These are phyloP conservation scores for Yarrowia hollandica DNA, from an alignment of 805 yeast genomes.

Conservation along the genomic window DNA sequence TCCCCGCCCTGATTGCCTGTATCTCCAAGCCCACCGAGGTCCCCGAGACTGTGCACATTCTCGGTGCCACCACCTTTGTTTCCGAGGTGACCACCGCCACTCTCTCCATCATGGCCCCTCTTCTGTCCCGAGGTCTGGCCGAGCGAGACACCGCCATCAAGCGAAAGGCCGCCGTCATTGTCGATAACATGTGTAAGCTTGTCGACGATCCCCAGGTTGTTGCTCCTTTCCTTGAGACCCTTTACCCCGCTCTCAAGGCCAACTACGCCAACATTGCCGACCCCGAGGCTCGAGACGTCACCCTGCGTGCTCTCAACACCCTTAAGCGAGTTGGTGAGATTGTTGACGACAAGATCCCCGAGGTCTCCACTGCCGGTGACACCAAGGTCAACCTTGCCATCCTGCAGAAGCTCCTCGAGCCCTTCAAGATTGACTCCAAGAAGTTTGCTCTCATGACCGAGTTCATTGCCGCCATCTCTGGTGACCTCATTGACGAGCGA, in stretches of 20 bases:
- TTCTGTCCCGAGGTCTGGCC: slow-evolving; percentile 98
- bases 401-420: slow-evolving; percentile 69
- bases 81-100: slow-evolving; percentile 99
- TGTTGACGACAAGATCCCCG: slow-evolving; percentile 88
- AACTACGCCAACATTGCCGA: slow-evolving; percentile 97
- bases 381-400: slow-evolving; percentile 79
- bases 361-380: slow-evolving; percentile 99
- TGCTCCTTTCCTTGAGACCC: slow-evolving; percentile 96
- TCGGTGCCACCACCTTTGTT: slow-evolving; percentile 99
- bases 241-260: slow-evolving; percentile 93
- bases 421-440: slow-evolving; percentile 57
- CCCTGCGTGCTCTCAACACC: slow-evolving; percentile 94
- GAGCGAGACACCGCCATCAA: slow-evolving; percentile 99
- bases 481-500: slow-evolving; percentile 99
- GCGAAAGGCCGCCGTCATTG: slow-evolving; percentile 99
- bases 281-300: slow-evolving; percentile 99
- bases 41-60: slow-evolving; percentile 97
- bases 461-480: slow-evolving; percentile 95
- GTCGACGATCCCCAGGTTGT: slow-evolving; percentile 99
- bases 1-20: slow-evolving; percentile 95
- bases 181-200: slow-evolving; percentile 99
- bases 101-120: slow-evolving; percentile 98
- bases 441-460: slow-evolving; percentile 77
- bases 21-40: slow-evolving; percentile 96
- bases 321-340: slow-evolving; percentile 99